Base-by-base conservation (phyloP, 2,329 filamentous ascomycete genomes). In the Colletotrichum sp. region DNA sequence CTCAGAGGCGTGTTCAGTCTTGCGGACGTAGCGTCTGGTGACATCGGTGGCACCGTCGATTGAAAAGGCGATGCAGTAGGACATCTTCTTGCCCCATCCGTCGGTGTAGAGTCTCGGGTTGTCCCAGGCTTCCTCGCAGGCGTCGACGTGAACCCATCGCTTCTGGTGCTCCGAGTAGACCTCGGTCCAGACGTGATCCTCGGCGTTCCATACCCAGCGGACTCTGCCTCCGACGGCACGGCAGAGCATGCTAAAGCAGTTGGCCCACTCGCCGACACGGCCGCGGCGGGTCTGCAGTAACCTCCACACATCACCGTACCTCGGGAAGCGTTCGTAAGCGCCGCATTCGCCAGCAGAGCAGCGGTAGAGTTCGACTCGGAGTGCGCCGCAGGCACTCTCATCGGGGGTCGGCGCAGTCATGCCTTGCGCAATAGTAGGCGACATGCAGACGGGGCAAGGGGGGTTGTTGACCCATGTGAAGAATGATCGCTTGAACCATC, bases 201-300 rank as follows among this genome's bases (percentile, higher is more conserved):
- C 97, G 34, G 94, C 94, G 80, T 99, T 99, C 97, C 97, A 99
- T 13, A 99, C 94, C 97, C 97, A 99, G 81, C 97, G 92, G 28
- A 98, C 96, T 77, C 96, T 92, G 76, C 94, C 95, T 66, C 96
- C 96, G 16, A 99, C 92, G 6, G 97, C 97, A 76, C 96, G 92
- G 88, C 96, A 99, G 68, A 99, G 90, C 97, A 99, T 99, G 86
- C 94, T 96, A 87, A 99, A 99, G 89, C 96, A 98, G 86, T 98
- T 99, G 79, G 95, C 96, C 96, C 97, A 99, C 87, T 99, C 97
- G 77, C 97, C 97, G 77, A 94, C 94, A 79, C 97, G 93, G 43
- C 97, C 97, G 79, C 94, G 91, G 79, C 95, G 90, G 32, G 95
- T 98, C 84, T 98, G 94, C 58, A 99, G 87, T 76, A 99, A 86